These are phyloP conservation scores for Populus deltoides DNA, from an alignment of 345 rosid genomes.

Conservation along the genomic window DNA sequence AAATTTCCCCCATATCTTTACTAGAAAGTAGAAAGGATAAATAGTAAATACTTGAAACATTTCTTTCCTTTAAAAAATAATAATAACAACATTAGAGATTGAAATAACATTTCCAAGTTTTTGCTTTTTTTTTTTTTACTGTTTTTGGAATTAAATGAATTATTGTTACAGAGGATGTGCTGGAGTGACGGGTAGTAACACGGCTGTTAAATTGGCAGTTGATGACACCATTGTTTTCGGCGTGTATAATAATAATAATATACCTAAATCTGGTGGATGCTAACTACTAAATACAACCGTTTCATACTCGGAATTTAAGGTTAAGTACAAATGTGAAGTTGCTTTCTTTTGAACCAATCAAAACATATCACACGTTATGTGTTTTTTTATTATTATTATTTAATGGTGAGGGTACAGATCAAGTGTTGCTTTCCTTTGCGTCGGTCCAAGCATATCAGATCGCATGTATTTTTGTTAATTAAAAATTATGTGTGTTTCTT, in stretches of 20 bases:
- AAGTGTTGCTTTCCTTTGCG: too few relatives aligned
- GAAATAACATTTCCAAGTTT: too few relatives aligned
- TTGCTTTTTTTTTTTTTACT: not conserved
- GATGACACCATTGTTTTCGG: not conserved
- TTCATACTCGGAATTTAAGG: not conserved
- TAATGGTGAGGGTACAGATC: too few relatives aligned
- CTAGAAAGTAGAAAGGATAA: too few relatives aligned
- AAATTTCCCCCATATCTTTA: not conserved
- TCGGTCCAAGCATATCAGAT: too few relatives aligned
- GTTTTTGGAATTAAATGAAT: not conserved
- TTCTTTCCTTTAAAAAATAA: too few relatives aligned
- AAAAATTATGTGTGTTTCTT: too few relatives aligned
- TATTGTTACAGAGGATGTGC: not conserved
- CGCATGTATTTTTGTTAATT: too few relatives aligned
- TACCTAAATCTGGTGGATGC: too few relatives aligned
- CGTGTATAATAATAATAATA: not conserved
- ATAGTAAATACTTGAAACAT: too few relatives aligned
- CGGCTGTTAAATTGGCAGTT: not conserved
- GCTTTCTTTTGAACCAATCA: not conserved
- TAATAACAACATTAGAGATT: too few relatives aligned
- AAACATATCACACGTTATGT: not conserved
- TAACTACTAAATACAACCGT: not conserved
- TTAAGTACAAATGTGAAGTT: not conserved
- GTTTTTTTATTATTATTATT: too few relatives aligned
- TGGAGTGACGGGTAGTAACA: not conserved